A percentile compares a stretch with the other conserved stretches of the same genome.
These are phyloP conservation scores for Lactifluus pinguis DNA, from an alignment of 768 basidiomycete species.

Conservation along the genomic window DNA sequence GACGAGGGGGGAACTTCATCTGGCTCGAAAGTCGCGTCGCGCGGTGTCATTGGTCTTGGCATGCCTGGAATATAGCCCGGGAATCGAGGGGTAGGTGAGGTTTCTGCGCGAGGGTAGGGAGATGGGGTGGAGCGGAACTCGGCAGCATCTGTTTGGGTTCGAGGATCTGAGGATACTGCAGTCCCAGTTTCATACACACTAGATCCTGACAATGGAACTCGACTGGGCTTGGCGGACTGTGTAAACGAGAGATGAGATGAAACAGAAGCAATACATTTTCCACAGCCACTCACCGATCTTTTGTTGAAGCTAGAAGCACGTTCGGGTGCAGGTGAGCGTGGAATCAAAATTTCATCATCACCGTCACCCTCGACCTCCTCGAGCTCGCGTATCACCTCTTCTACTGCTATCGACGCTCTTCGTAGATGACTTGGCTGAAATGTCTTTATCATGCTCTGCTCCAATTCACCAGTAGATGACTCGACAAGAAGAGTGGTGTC, in stretches of 20 bases:
- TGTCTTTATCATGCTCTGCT: constrained; percentile 38
- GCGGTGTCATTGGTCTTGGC: constrained; percentile 88
- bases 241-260: neutral
- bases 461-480: constrained; percentile 26
- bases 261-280: neutral
- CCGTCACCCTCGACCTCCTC: constrained; percentile 45
- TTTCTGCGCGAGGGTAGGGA: constrained; percentile 42
- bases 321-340: constrained; percentile 38
- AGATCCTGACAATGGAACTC: constrained; percentile 16
- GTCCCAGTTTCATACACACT: constrained; percentile 52
- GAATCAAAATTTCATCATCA: constrained; percentile 65
- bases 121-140: constrained; percentile 51
- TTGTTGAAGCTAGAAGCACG: constrained; percentile 11
- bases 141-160: constrained; percentile 36
- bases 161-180: constrained; percentile 61
- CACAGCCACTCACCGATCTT: constrained; percentile 14
- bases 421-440: constrained; percentile 44
- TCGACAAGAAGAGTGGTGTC: constrained; percentile 21
- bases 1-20: constrained; percentile 70
- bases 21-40: constrained; percentile 50
- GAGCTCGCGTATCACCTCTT: constrained; percentile 67
- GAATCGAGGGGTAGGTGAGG: constrained; percentile 44
- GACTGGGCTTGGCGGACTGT: constrained; percentile 1
- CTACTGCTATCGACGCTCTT: constrained; percentile 66
- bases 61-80: constrained; percentile 88